A percentile compares a stretch with the other conserved stretches of the same genome.
These are phyloP conservation scores for Trypanosoma boissoni DNA, from an alignment of 208 protist species.

Conservation along the genomic window DNA sequence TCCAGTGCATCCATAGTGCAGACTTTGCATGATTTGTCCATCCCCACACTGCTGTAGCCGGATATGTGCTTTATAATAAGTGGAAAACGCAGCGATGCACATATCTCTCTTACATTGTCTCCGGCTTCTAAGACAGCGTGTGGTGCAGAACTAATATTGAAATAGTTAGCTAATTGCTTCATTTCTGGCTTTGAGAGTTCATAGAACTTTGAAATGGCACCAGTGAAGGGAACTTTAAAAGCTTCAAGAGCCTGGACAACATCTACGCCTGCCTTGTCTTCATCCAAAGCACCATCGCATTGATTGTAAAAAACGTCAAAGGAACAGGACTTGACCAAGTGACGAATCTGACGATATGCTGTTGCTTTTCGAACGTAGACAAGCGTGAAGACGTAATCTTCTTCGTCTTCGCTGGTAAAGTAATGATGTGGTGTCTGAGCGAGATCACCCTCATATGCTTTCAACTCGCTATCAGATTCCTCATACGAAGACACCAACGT, in stretches of 20 bases:
- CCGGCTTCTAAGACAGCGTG: conserved; percentile 57
- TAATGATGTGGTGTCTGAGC: conserved; percentile 80
- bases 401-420: conserved; percentile 48
- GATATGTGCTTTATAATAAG: conserved; percentile 90
- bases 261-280: conserved; percentile 84
- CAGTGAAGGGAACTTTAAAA: conserved; percentile 88
- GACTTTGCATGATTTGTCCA: conserved; percentile 90
- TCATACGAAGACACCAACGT: conserved; percentile 84
- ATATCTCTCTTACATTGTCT: conserved; percentile 47
- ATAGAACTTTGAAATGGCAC: conserved; percentile 86
- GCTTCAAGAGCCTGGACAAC: conserved; percentile 87
- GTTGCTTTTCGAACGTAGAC: conserved; percentile 80
- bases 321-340: conserved; percentile 73
- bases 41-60: conserved; percentile 88
- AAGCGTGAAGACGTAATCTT: conserved; percentile 59
- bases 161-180: conserved; percentile 88
- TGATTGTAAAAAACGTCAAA: conserved; percentile 92
- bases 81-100: conserved; percentile 52
- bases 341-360: conserved; percentile 74
- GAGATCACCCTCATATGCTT: conserved; percentile 70
- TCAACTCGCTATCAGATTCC: conserved; percentile 78
- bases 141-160: conserved; percentile 53
- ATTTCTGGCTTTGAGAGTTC: conserved; percentile 88
- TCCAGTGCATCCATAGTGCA: conserved; percentile 49
- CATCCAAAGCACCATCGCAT: conserved; percentile 87